These are phyloP conservation scores for Ceratobasidium papillatum DNA, from an alignment of 1,284 basidiomycete species.

Conservation along the genomic window DNA sequence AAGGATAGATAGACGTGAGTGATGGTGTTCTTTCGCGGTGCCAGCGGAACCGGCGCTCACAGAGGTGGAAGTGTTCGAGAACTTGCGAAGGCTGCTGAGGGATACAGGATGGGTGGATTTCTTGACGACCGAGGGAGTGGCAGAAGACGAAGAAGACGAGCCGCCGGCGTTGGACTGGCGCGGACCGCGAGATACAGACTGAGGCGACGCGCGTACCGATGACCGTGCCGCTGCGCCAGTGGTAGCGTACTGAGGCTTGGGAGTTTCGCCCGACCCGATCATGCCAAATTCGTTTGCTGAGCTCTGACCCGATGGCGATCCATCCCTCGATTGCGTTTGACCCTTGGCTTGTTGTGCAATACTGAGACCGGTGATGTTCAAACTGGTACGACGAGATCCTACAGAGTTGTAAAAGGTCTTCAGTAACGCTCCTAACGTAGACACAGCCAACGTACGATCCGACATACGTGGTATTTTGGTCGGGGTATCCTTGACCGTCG, in stretches of 20 bases:
- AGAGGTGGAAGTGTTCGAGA: slow-evolving; percentile 67
- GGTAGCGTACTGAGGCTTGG: slow-evolving; percentile 39
- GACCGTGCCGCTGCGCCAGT: slow-evolving; percentile 52
- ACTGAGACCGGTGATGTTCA: slow-evolving; percentile 54
- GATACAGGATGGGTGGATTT: slow-evolving; percentile 71
- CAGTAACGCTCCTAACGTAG: slow-evolving; percentile 68
- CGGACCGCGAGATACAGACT: slow-evolving; percentile 64
- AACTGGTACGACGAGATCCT: slow-evolving; percentile 66
- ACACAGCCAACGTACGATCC: slow-evolving; percentile 63
- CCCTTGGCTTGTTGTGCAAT: slow-evolving; percentile 50
- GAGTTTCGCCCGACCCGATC: slow-evolving; percentile 57
- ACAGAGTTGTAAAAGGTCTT: slow-evolving; percentile 57
- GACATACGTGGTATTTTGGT: slow-evolving; percentile 96
- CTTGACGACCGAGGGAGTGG: slow-evolving; percentile 57
- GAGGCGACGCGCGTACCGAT: slow-evolving; percentile 69
- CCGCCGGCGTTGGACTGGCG: slow-evolving; percentile 64
- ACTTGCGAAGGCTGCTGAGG: slow-evolving; percentile 76
- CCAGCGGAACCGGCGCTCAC: slow-evolving; percentile 39
- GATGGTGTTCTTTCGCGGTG: slow-evolving; percentile 52
- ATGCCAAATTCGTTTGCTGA: slow-evolving; percentile 80
- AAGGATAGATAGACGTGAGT: slow-evolving; percentile 71
- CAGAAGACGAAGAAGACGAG: slow-evolving; percentile 53
- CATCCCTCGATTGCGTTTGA: slow-evolving; percentile 63
- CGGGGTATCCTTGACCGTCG: slow-evolving; percentile 70
- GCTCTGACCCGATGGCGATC: slow-evolving; percentile 64